Evolutionary conservation across 768 basidiomycete species (phyloP), one percentile per base, ranked within the genome.

Genomic region (Suillus fuscotomentosus): DNA sequence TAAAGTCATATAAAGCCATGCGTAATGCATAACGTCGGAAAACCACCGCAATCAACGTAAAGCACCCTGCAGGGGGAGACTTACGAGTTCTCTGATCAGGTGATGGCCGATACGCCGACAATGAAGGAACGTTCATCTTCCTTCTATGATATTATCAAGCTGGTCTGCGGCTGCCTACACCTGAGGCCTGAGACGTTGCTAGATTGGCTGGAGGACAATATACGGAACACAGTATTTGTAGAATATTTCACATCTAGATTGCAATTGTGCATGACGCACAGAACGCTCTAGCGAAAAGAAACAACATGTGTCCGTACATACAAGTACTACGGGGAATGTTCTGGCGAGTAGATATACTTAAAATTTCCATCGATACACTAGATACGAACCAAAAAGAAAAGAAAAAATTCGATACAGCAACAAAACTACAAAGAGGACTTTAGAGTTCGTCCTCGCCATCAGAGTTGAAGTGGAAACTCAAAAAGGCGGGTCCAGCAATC

Each of bases 401-500:
- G 17, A 5, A 27, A 57, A 27, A 17, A 7, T 9, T 2, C 27
- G 8, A 48, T 17, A 15, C 15, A 61, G 17, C 14, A 60, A 22
- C 48, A 5, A 1, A 34, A 50, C 11, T 34, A 15, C 27, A 34
- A 41, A 8, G 6, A 24, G 1, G 10, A 27, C 10, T 10, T 27
- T 6, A 50, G 20, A 8, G 3, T 60, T 42, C 41, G 5, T 42
- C 27, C 45, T 14, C 9, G 6, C 47, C 62, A 63, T 73, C 47
- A 75, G 79, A 68, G 22, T 64, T 63, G 41, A 70, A 70, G 38
- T 59, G 39, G 53, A 74, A 72, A 42, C 63, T 55, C 51, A 78
- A 45, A 64, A 80, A 73, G 24, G 74, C 70, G 24, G 77, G 79
- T 9, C 82, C 82, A 50, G 81, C 81, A 34, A 82, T 65, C 59